These are phyloP conservation scores for Westerdykella aurantiaca DNA, from an alignment of 2,329 filamentous ascomycete genomes.

Conservation along the genomic window DNA sequence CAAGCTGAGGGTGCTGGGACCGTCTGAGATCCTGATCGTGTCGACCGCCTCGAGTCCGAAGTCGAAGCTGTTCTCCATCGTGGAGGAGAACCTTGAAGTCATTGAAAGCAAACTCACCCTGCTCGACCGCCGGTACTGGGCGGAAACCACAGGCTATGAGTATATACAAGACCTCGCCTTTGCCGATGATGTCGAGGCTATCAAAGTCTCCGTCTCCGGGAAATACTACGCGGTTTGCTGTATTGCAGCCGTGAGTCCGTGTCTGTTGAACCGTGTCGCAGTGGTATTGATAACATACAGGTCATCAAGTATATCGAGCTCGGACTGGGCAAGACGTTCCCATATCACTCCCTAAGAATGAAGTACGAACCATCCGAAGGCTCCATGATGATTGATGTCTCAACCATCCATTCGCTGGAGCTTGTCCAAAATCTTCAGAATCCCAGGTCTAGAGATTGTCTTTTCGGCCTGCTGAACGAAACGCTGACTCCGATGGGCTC, in stretches of 20 bases:
- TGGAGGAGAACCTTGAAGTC: slow-evolving; percentile 65
- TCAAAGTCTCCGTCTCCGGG: slow-evolving; percentile 72
- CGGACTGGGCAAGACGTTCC: slow-evolving; percentile 62
- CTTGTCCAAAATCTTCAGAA: slow-evolving; percentile 81
- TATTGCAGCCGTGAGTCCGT: slow-evolving; percentile 70
- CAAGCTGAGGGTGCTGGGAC: slow-evolving; percentile 75
- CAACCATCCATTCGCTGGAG: slow-evolving; percentile 80
- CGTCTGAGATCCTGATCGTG: slow-evolving; percentile 73
- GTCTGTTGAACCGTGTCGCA: slow-evolving; percentile 43
- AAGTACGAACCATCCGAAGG: slow-evolving; percentile 83
- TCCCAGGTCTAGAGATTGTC: slow-evolving; percentile 69
- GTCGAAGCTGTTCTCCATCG: slow-evolving; percentile 67
- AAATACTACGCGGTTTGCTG: slow-evolving; percentile 83
- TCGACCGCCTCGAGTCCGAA: slow-evolving; percentile 63
- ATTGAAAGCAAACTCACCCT: slow-evolving; percentile 53
- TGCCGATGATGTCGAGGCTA: slow-evolving; percentile 68
- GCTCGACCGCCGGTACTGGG: slow-evolving; percentile 76
- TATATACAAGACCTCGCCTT: slow-evolving; percentile 77
- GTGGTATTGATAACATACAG: slow-evolving; percentile 41
- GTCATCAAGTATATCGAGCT: slow-evolving; percentile 75
- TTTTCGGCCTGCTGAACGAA: slow-evolving; percentile 80
- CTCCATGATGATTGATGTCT: slow-evolving; percentile 91
- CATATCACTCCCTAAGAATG: slow-evolving; percentile 74
- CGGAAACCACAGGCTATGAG: slow-evolving; percentile 69
- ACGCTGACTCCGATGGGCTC: slow-evolving; percentile 85